Conservation (phyloP, 1,139 yeast genomes). For the Maudiozyma humilis region DNA sequence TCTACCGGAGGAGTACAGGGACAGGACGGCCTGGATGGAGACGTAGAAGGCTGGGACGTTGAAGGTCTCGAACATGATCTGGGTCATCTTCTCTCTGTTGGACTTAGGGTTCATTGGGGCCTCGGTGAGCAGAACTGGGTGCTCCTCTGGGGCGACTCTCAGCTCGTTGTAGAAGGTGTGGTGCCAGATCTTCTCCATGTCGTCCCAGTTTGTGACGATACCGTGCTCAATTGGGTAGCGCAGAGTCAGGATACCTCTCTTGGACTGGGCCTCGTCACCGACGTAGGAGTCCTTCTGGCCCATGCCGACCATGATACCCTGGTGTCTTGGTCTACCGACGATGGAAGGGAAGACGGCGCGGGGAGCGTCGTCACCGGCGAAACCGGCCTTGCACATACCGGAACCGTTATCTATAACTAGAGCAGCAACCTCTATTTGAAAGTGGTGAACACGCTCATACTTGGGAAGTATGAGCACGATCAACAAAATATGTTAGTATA, state of each 20-base stretch:
- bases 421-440: conserved; percentile 32
- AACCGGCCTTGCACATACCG: conserved; percentile 99
- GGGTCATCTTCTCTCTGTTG: conserved; percentile 99
- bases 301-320: conserved; percentile 87
- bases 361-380: conserved; percentile 99
- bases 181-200: conserved; percentile 99
- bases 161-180: conserved; percentile 96
- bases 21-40: conserved; percentile 95
- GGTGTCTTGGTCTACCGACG: conserved; percentile 99
- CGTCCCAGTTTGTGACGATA: conserved; percentile 99
- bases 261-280: conserved; percentile 99
- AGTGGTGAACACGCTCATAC: not conserved
- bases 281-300: conserved; percentile 99
- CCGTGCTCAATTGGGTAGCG: conserved; percentile 99
- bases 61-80: conserved; percentile 96
- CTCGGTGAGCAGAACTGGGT: conserved; percentile 95
- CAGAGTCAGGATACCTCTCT: conserved; percentile 98
- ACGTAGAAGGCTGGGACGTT: conserved; percentile 99
- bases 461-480: conserved; percentile 95
- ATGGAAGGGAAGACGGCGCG: conserved; percentile 99
- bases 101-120: conserved; percentile 99
- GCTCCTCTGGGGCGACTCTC: conserved; percentile 98
- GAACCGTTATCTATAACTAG: conserved; percentile 98
- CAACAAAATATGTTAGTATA: no score
- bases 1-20: conserved; percentile 98